Evolutionary conservation across 1,284 basidiomycete species (phyloP).

Genomic region (Puccinia horiana): DNA sequence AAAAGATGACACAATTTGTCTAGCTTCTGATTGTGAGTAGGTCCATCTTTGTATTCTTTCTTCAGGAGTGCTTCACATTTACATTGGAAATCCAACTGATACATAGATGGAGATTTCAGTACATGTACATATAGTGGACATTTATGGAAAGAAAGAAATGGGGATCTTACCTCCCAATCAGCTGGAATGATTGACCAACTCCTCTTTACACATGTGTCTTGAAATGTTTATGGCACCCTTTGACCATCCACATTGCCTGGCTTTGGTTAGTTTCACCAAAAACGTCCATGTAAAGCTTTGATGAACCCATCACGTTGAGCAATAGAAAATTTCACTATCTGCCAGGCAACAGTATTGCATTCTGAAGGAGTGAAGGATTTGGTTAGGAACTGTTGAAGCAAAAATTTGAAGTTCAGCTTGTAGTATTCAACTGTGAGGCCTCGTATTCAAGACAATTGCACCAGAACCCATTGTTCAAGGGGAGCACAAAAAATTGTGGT

Average conservation of each 20-base stretch:
- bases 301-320: too few relatives aligned
- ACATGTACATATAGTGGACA: neutral
- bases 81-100: neutral
- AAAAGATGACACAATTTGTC: neutral
- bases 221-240: neutral
- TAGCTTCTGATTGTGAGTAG: neutral
- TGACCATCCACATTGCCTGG: neutral
- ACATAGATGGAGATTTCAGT: neutral
- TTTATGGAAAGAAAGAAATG: too few relatives aligned
- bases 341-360: too few relatives aligned
- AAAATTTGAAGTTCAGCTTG: too few relatives aligned
- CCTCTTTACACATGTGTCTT: neutral
- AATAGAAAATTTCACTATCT: too few relatives aligned
- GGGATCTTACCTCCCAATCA: neutral
- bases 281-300: too few relatives aligned
- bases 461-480: neutral
- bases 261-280: neutral
- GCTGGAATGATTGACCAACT: neutral
- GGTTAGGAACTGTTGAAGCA: too few relatives aligned
- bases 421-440: too few relatives aligned
- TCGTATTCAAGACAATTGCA: conserved; percentile 10
- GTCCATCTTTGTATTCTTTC: neutral
- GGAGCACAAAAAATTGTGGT: neutral
- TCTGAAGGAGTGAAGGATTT: too few relatives aligned
- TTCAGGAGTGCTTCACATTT: neutral